Percentiles rank a stretch among this genome's conserved stretches.
Conservation (phyloP, 257 asterid species). For the Solanum sejunctum region DNA sequence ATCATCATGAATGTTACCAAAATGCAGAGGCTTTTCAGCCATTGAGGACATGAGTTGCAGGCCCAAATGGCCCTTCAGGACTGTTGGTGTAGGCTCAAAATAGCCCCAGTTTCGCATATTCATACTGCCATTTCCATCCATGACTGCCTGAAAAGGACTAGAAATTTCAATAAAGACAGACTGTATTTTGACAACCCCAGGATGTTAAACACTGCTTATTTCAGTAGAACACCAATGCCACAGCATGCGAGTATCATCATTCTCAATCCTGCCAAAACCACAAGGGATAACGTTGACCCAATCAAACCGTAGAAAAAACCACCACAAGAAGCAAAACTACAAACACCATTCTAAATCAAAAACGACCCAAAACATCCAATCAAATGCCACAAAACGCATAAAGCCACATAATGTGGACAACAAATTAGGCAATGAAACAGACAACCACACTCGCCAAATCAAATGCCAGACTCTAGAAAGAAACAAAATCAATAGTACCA, state of each 20-base stretch:
- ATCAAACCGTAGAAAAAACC: not conserved
- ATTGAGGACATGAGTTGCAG: conserved; percentile 52
- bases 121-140: conserved; percentile 63
- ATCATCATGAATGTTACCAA: conserved; percentile 19
- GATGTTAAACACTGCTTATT: not conserved
- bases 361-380: not conserved
- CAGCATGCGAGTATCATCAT: not conserved
- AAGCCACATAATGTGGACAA: not conserved
- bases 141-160: conserved; percentile 8
- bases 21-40: conserved; percentile 45
- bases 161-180: conserved; percentile 6
- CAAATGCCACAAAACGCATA: not conserved
- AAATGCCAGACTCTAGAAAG: not conserved
- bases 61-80: conserved; percentile 27
- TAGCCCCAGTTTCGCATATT: conserved; percentile 48
- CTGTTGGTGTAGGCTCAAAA: conserved; percentile 19
- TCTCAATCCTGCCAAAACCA: conserved; percentile 12
- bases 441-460: not conserved
- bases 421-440: not conserved
- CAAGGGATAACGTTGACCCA: not conserved
- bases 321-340: not conserved
- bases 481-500: not conserved
- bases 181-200: not conserved
- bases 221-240: not conserved
- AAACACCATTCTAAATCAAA: not conserved